phyloP scores from a whole-genome alignment of 2,329 filamentous ascomycete species.

The Trichophyton simii region DNA sequence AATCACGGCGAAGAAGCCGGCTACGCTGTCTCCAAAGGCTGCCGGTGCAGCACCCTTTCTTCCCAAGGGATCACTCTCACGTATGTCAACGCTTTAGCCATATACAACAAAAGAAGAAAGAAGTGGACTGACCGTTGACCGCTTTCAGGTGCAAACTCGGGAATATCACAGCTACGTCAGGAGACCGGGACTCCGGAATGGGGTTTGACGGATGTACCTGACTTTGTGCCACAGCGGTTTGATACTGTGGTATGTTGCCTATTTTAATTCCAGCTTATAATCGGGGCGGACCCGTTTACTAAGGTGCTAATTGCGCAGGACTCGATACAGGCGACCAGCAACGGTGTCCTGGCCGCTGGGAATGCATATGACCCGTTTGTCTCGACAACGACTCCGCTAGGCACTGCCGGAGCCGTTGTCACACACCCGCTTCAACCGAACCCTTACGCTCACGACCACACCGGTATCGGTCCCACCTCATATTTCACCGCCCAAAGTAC shows the following conservation, averaged over 20 bases:
- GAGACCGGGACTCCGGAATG: conserved; percentile 33
- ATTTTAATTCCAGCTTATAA: background rate
- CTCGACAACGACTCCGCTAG: conserved; percentile 44
- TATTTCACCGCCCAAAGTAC: conserved; percentile 52
- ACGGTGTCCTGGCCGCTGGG: conserved; percentile 38
- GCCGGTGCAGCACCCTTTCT: conserved; percentile 62
- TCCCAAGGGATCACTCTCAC: conserved; percentile 25
- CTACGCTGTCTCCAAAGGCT: conserved; percentile 69
- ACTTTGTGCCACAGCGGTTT: conserved; percentile 45
- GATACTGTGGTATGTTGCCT: conserved; percentile 30
- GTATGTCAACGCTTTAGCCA: conserved; percentile 19
- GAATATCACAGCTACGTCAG: conserved; percentile 20
- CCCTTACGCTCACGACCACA: conserved; percentile 64
- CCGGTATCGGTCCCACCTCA: conserved; percentile 45
- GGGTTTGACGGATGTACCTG: conserved; percentile 34
- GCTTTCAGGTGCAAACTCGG: conserved; percentile 6
- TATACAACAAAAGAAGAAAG: background rate
- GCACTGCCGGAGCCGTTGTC: conserved; percentile 32
- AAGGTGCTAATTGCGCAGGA: conserved; percentile 16
- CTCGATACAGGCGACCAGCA: conserved; percentile 36
- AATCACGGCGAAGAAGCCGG: conserved; percentile 31
- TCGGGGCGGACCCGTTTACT: background rate
- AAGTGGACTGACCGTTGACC: background rate
- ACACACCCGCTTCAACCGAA: conserved; percentile 44
- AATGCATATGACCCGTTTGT: conserved; percentile 52